Conservation (phyloP, 306 rosid species). For the Cicer bijugum region DNA sequence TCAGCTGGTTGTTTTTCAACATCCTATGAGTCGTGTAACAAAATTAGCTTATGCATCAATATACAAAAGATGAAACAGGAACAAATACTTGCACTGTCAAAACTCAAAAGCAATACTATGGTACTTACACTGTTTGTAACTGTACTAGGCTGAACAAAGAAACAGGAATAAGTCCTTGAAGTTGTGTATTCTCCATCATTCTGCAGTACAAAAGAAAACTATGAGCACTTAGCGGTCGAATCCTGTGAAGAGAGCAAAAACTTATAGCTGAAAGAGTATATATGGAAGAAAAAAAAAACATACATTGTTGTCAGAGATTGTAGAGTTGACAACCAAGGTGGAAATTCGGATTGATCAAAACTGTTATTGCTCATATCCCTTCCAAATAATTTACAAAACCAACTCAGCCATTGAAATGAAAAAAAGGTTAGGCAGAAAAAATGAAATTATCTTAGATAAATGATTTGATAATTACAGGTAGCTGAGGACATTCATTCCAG, state of each 20-base stretch:
- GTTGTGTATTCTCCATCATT: conserved; percentile 55
- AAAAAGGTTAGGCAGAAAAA: background rate
- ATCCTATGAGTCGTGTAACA: conserved; percentile 40
- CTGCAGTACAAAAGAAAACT: conserved; percentile 46
- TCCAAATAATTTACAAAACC: conserved; percentile 28
- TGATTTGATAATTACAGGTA: conserved; percentile 56
- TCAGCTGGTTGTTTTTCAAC: conserved; percentile 43
- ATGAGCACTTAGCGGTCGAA: conserved; percentile 39
- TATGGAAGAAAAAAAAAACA: conserved; percentile 35
- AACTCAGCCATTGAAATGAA: conserved; percentile 28
- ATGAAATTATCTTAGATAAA: conserved; percentile 17
- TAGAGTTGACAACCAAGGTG: conserved; percentile 55
- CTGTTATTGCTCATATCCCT: conserved; percentile 68
- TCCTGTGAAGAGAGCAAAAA: background rate
- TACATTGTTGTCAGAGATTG: conserved; percentile 65
- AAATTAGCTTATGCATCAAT: conserved; percentile 7
- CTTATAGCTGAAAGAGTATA: background rate
- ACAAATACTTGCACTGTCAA: conserved; percentile 4
- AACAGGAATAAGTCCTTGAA: conserved; percentile 58
- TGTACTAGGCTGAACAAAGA: conserved; percentile 53
- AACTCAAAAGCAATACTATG: conserved; percentile 9
- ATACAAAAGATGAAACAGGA: conserved; percentile 13
- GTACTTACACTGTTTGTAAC: conserved; percentile 66
- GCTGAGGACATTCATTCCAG: conserved; percentile 51
- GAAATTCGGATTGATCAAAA: conserved; percentile 54